Conservation (phyloP, 371 early-diverging fungal genomes). For the Mortierella polycephala region DNA sequence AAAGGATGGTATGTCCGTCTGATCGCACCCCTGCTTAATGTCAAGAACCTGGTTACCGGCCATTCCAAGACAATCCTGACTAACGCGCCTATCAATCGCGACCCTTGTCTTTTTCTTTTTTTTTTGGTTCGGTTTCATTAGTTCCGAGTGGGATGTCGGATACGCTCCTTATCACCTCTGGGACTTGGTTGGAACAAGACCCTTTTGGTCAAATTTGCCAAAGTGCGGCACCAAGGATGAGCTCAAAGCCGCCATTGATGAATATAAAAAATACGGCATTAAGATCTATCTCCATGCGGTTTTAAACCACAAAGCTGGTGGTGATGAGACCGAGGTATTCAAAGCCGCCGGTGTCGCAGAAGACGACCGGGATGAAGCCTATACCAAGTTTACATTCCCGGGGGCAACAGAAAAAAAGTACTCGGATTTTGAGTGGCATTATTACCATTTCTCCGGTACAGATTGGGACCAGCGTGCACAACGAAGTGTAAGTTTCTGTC, state of each 20-base stretch:
- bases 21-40: too few relatives aligned
- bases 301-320: constrained; percentile 54
- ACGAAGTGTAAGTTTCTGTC: constrained; percentile 21
- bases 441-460: constrained; percentile 56
- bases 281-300: constrained; percentile 51
- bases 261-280: constrained; percentile 36
- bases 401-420: constrained; percentile 55
- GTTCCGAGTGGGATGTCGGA: constrained; percentile 46
- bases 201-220: constrained; percentile 58
- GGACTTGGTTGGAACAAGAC: constrained; percentile 59
- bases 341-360: constrained; percentile 49
- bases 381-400: constrained; percentile 57
- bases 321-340: constrained; percentile 55
- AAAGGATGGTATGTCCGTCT: constrained; percentile 22
- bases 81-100: too few relatives aligned
- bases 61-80: too few relatives aligned
- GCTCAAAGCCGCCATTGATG: constrained; percentile 45
- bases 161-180: constrained; percentile 58
- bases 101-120: background rate
- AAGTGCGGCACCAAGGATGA: constrained; percentile 57
- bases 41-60: too few relatives aligned
- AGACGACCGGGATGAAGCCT: constrained; percentile 49
- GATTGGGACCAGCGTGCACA: constrained; percentile 56
- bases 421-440: constrained; percentile 53
- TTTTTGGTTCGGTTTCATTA: background rate